Conservation (phyloP, 2,329 filamentous ascomycete species). For the Teratosphaeria zuluensis region DNA sequence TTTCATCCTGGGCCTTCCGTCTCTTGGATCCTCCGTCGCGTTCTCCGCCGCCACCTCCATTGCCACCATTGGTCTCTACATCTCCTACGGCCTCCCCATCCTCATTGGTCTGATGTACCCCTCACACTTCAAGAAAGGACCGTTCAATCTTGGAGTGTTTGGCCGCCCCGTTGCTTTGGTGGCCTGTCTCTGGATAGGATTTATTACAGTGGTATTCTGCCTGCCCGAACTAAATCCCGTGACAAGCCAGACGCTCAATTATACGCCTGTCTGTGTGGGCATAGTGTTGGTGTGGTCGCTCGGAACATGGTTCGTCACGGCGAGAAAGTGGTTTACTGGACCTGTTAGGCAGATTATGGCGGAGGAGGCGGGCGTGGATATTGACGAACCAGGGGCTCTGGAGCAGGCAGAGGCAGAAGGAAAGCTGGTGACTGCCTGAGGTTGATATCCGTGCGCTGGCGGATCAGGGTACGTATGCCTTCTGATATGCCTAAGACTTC, state of each 20-base stretch:
- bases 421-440: background rate
- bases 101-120: conserved; percentile 46
- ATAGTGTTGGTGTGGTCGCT: conserved; percentile 43
- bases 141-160: conserved; percentile 42
- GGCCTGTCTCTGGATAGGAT: conserved; percentile 43
- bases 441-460: no score
- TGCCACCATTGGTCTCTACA: conserved; percentile 49
- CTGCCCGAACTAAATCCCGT: conserved; percentile 48
- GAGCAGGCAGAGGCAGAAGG: conserved; percentile 29
- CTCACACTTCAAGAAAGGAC: conserved; percentile 44
- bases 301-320: conserved; percentile 44
- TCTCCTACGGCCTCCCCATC: conserved; percentile 50
- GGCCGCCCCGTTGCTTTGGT: conserved; percentile 40
- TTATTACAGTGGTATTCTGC: conserved; percentile 50
- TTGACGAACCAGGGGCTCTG: conserved; percentile 37
- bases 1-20: conserved; percentile 48
- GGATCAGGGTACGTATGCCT: no score
- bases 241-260: conserved; percentile 30
- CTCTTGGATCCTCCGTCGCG: conserved; percentile 45
- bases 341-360: conserved; percentile 46
- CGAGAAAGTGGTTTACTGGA: conserved; percentile 46
- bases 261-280: conserved; percentile 47
- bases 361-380: conserved; percentile 39
- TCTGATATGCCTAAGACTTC: no score
- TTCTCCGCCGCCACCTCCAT: conserved; percentile 51